Evolutionary conservation across 352 stramenopile genomes (phyloP), one percentile per base, ranked within the genome.

Genomic region (Phytophthora constricta): DNA sequence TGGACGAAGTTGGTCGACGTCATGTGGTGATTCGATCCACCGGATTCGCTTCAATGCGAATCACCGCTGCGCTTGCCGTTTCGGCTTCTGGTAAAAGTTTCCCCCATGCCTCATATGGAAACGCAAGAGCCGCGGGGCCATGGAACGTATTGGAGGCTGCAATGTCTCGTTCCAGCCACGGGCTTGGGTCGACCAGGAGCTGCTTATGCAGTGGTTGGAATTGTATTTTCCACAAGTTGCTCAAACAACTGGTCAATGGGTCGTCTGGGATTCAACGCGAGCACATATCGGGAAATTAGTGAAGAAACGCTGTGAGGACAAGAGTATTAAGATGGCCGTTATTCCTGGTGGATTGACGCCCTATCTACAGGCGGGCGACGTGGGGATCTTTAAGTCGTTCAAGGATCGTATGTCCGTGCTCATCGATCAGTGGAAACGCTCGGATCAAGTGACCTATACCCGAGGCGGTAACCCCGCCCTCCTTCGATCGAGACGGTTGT

Each of bases 11-110:
- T 13, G 64, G 72, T 0, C 19, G 41, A 17, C 43, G 57, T 0
- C 63, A 75, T 19, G 60, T 75, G 2, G 59, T 75, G 0, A 23
- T 80, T 9, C 28, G 34, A 1, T 75, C 59, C 2, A 72, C 63
- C 1, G 68, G 64, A 0, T 80, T 74, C 52, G 53, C 57, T 3
- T 72, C 58, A 2, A 72, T 79, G 70, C 61, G 70, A 4, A 53
- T 77, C 13, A 71, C 65, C 0, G 64, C 41, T 1, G 49, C 53
- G 2, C 49, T 72, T 14, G 50, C 42, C 0, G 63, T 77, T 0
- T 61, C 58, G 3, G 58, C 41, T 37, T 37, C 31, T 7, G 31
- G 31, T 7, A 47, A 74, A 65, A 48, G 47, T 70, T 22, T 34
- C 57, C 20, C n/a, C 50, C 58, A 2, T 13, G 46, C 46, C 25